Conservation (phyloP, 2,329 filamentous ascomycete genomes). For the Arthrobotrys musiformis region DNA sequence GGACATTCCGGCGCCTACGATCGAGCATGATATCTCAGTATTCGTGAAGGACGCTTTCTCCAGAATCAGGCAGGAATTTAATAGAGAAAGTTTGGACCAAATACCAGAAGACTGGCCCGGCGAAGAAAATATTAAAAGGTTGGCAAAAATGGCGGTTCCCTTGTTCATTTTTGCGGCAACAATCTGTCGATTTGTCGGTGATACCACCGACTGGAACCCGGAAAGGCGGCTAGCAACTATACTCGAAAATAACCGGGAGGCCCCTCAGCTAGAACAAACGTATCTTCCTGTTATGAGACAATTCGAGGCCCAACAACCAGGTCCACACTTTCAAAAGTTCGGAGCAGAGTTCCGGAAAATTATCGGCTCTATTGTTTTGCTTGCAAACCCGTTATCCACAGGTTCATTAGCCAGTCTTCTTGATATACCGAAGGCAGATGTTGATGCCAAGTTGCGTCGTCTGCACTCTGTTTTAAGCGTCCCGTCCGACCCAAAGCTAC, state of each 20-base stretch:
- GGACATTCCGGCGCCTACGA: neutral
- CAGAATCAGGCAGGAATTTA: slow-evolving; percentile 35
- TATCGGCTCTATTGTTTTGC: neutral
- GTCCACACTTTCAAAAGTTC: neutral
- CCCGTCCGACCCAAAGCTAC: neutral
- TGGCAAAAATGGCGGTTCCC: slow-evolving; percentile 55
- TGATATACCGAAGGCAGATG: neutral
- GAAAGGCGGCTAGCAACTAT: slow-evolving; percentile 11
- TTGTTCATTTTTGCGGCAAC: slow-evolving; percentile 60
- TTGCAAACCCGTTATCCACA: neutral
- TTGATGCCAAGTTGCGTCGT: neutral
- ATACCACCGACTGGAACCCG: neutral
- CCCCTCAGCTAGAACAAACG: neutral
- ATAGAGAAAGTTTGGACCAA: neutral
- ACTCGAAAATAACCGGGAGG: neutral
- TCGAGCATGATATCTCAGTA: slow-evolving; percentile 60
- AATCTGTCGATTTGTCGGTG: slow-evolving; percentile 59
- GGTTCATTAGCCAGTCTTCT: neutral
- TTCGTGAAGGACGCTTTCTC: slow-evolving; percentile 56
- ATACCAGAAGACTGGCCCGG: slow-evolving; percentile 48
- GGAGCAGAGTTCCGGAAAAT: neutral
- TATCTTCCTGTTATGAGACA: slow-evolving; percentile 5
- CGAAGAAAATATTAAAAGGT: slow-evolving; percentile 41
- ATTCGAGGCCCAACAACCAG: neutral
- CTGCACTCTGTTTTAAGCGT: neutral